phyloP scores from a whole-genome alignment of 2,329 filamentous ascomycete species.

The Colletotrichum gigasporum region DNA sequence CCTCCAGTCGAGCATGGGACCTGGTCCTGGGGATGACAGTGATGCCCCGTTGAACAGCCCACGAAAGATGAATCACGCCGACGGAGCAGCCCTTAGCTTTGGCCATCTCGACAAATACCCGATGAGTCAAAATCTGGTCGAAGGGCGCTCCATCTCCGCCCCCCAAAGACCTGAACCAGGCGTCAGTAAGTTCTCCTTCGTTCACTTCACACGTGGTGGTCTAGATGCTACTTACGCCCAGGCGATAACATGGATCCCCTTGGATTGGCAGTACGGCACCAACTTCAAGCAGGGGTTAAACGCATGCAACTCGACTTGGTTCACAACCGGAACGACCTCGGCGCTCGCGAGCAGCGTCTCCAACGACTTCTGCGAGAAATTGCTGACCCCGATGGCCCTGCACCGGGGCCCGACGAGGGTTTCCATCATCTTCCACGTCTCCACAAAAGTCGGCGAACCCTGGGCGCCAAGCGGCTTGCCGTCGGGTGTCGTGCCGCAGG shows the following conservation, averaged over 20 bases:
- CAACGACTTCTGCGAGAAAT: slow-evolving; percentile 40
- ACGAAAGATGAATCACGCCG: slow-evolving; percentile 36
- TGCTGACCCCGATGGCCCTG: slow-evolving; percentile 40
- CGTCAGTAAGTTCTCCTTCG: too few relatives aligned
- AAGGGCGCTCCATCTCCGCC: not conserved
- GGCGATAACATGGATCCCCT: slow-evolving; percentile 41
- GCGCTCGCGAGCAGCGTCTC: slow-evolving; percentile 35
- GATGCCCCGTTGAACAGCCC: slow-evolving; percentile 36
- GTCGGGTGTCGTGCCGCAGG: slow-evolving; percentile 35
- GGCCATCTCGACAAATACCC: slow-evolving; percentile 35
- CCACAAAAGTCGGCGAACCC: slow-evolving; percentile 35
- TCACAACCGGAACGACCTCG: slow-evolving; percentile 39
- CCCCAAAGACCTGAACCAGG: not conserved
- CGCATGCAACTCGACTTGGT: slow-evolving; percentile 44
- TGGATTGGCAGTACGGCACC: slow-evolving; percentile 39
- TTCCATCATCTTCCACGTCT: slow-evolving; percentile 40
- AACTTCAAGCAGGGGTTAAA: slow-evolving; percentile 41
- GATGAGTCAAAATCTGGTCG: slow-evolving; percentile 30
- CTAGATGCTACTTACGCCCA: slow-evolving; percentile 34
- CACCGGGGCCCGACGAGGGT: slow-evolving; percentile 35
- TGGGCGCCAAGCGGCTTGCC: slow-evolving; percentile 28
- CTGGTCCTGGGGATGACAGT: slow-evolving; percentile 36
- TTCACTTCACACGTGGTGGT: not conserved
- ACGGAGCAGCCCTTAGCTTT: slow-evolving; percentile 33
- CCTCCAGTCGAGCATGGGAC: slow-evolving; percentile 25